A percentile compares a stretch with the other conserved stretches of the same genome.
Conservation (phyloP, 495 filamentous ascomycete species). For the Neurospora sp. region DNA sequence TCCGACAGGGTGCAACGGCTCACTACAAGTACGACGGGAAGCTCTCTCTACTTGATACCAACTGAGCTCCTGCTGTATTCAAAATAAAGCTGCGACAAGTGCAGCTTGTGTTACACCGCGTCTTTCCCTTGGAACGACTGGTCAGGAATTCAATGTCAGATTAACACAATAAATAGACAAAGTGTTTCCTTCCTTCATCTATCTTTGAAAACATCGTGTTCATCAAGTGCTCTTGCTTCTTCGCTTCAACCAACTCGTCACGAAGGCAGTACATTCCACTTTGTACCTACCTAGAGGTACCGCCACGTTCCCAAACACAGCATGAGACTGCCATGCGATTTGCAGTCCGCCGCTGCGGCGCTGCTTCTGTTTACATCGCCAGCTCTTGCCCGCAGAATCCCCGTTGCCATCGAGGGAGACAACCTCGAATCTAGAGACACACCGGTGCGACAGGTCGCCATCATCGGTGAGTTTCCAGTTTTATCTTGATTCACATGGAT, state of each 20-base stretch:
- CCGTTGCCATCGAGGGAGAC: background rate
- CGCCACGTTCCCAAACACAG: background rate
- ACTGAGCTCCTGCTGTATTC: background rate
- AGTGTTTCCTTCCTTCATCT: background rate
- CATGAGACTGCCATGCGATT: background rate
- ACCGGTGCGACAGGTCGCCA: constrained; percentile 30
- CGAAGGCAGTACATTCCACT: background rate
- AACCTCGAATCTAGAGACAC: background rate
- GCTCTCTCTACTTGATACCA: background rate
- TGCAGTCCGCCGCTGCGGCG: background rate
- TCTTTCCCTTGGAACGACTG: background rate
- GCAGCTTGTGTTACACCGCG: background rate
- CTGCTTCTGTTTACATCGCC: background rate
- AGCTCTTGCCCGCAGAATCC: background rate
- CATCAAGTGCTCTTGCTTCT: background rate
- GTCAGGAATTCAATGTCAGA: background rate
- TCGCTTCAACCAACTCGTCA: background rate
- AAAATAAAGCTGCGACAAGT: background rate
- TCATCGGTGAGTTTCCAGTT: constrained; percentile 30
- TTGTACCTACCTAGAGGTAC: too few species aligned
- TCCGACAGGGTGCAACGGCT: background rate
- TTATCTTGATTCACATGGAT: background rate
- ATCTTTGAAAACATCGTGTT: background rate
- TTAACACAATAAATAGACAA: background rate
- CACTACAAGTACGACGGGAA: background rate